A percentile compares a stretch with the other conserved stretches of the same genome.
Evolutionary conservation across 768 basidiomycete genomes (phyloP).

Genomic region (Xerocomus potaroensis): DNA sequence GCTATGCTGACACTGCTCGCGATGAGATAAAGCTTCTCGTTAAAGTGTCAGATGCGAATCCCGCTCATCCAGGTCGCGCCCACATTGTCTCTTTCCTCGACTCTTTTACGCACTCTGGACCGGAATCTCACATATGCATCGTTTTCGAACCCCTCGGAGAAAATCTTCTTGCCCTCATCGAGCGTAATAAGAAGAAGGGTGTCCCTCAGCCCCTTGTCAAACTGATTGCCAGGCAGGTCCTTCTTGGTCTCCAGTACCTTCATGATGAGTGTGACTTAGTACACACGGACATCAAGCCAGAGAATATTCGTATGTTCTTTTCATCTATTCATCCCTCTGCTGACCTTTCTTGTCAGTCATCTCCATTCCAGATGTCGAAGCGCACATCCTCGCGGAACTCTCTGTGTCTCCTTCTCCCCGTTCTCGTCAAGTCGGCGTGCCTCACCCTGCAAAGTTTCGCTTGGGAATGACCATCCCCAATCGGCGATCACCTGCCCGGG

Average conservation of each 20-base stretch:
- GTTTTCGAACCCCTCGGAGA: constrained; percentile 87
- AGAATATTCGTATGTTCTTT: constrained; percentile 82
- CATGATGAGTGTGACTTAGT: constrained; percentile 91
- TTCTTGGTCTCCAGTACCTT: constrained; percentile 86
- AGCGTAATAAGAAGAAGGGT: constrained; percentile 78
- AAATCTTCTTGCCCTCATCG: constrained; percentile 68
- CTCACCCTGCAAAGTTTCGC: constrained; percentile 60
- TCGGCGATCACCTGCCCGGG: constrained; percentile 41
- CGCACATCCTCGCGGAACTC: constrained; percentile 67
- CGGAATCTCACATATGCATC: constrained; percentile 84
- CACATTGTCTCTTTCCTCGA: constrained; percentile 90
- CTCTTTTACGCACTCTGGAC: constrained; percentile 75
- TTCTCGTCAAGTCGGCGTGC: constrained; percentile 78
- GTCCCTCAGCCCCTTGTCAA: constrained; percentile 81
- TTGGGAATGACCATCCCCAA: constrained; percentile 59
- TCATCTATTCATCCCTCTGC: constrained; percentile 20
- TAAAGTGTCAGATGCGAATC: constrained; percentile 66
- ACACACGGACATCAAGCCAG: constrained; percentile 92
- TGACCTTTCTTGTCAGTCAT: constrained; percentile 49
- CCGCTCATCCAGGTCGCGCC: constrained; percentile 70
- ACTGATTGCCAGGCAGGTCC: constrained; percentile 78
- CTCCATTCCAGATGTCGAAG: constrained; percentile 75
- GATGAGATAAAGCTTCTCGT: constrained; percentile 94
- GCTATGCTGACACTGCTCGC: constrained; percentile 94
- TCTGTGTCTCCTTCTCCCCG: constrained; percentile 65